These are phyloP conservation scores for Endothia cerciana DNA, from an alignment of 2,329 filamentous ascomycete species.

Conservation along the genomic window DNA sequence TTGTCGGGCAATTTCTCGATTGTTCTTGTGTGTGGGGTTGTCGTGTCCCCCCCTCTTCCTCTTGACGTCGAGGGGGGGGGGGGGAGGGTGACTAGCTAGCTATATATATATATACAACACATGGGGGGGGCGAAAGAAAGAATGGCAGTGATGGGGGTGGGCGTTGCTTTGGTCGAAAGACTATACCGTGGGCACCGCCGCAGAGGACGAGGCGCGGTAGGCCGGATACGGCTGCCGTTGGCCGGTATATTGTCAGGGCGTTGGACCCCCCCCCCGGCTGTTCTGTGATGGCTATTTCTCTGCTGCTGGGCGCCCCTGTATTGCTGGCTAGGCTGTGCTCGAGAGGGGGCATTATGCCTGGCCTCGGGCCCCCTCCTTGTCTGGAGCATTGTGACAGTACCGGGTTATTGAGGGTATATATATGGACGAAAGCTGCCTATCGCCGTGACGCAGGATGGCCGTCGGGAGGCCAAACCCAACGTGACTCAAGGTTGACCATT, in stretches of 20 bases:
- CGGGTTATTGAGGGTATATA: slow-evolving; percentile 76
- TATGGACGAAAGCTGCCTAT: slow-evolving; percentile 88
- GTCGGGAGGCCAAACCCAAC: slow-evolving; percentile 37
- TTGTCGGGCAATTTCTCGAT: no score
- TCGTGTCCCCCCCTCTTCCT: no score
- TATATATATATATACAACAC: no score
- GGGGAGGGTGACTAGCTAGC: no score
- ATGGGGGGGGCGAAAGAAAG: no score
- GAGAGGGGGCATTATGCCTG: slow-evolving; percentile 61
- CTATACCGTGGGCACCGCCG: slow-evolving; percentile 47
- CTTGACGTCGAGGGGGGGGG: no score
- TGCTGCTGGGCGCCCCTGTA: slow-evolving; percentile 51
- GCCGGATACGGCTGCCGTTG: slow-evolving; percentile 56
- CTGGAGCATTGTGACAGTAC: slow-evolving; percentile 76
- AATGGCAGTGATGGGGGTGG: no score
- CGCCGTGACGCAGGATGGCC: slow-evolving; percentile 41
- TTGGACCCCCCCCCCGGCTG: slow-evolving; percentile 50
- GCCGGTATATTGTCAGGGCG: slow-evolving; percentile 52
- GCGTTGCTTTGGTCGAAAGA: slow-evolving; percentile 41
- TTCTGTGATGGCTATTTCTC: slow-evolving; percentile 56
- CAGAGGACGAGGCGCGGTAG: slow-evolving; percentile 53
- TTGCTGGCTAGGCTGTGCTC: slow-evolving; percentile 54
- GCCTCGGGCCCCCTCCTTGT: slow-evolving; percentile 68
- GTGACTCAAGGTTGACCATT: slow-evolving; percentile 22
- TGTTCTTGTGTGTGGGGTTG: no score